Conservation (phyloP, 2,329 filamentous ascomycete genomes). For the Cytospora paraplurivora region DNA sequence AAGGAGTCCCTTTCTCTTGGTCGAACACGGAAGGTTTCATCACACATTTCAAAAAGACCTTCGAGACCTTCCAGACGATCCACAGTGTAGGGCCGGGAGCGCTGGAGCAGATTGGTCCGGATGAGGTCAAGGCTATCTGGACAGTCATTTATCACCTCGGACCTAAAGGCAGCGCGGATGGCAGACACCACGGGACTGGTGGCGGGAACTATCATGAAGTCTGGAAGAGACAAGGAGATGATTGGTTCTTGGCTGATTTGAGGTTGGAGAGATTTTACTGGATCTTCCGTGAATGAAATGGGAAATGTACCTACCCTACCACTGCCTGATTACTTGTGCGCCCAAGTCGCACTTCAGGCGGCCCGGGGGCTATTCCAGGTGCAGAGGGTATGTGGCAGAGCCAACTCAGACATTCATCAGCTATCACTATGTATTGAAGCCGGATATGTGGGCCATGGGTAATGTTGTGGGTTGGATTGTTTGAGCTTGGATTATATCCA, state of each 20-base stretch:
- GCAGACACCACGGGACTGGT: conserved; percentile 5
- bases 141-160: conserved; percentile 18
- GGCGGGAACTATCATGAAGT: conserved; percentile 26
- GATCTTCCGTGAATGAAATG: conserved; percentile 1
- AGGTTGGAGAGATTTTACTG: conserved; percentile 17
- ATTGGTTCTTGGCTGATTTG: conserved; percentile 25
- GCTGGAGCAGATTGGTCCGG: conserved; percentile 33
- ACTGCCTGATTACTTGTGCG: too few species aligned
- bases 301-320: neutral
- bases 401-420: too few species aligned
- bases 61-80: conserved; percentile 31
- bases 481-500: too few species aligned
- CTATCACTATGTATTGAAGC: too few species aligned
- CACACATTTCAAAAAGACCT: conserved; percentile 31
- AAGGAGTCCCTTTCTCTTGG: conserved; percentile 15
- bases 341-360: too few species aligned
- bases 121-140: conserved; percentile 35
- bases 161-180: conserved; percentile 5
- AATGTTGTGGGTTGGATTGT: too few species aligned
- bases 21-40: conserved; percentile 25
- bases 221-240: conserved; percentile 21
- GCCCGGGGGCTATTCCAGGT: too few species aligned
- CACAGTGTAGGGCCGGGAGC: conserved; percentile 34
- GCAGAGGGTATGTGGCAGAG: too few species aligned
- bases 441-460: too few species aligned